Percentiles rank a stretch among this genome's conserved stretches.
phyloP scores from a whole-genome alignment of 768 basidiomycete species.

The Rhodotorula diobovata region DNA sequence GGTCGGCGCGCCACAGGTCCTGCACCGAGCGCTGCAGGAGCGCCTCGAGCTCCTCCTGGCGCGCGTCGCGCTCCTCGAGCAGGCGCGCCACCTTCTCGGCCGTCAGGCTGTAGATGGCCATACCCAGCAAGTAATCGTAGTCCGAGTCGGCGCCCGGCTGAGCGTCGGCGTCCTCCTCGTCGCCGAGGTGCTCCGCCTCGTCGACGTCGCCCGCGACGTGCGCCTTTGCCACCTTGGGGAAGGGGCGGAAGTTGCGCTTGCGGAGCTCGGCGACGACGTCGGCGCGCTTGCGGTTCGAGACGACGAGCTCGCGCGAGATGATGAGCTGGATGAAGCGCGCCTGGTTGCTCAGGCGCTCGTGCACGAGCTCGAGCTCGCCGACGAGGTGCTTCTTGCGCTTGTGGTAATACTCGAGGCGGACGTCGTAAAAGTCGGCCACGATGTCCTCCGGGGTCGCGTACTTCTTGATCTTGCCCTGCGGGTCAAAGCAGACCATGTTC shows the following conservation, averaged over 20 bases:
- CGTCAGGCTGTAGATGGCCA: conserved; percentile 93
- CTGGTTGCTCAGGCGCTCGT: conserved; percentile 86
- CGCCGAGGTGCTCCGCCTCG: conserved; percentile 55
- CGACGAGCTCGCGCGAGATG: conserved; percentile 69
- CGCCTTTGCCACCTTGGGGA: conserved; percentile 71
- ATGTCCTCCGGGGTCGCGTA: conserved; percentile 86
- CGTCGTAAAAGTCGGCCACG: conserved; percentile 84
- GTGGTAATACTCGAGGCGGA: conserved; percentile 84
- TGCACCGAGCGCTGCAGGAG: conserved; percentile 73
- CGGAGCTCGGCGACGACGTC: conserved; percentile 81
- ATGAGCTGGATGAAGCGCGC: conserved; percentile 97
- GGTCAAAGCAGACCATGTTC: conserved; percentile 99
- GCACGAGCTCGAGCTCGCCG: conserved; percentile 68
- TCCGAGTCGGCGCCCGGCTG: conserved; percentile 56
- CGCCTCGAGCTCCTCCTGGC: conserved; percentile 71
- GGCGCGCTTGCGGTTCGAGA: conserved; percentile 81
- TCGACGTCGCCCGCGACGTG: conserved; percentile 65
- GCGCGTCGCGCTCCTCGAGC: conserved; percentile 68
- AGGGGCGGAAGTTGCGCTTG: conserved; percentile 77
- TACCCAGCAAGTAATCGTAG: conserved; percentile 88
- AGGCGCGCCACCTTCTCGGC: conserved; percentile 89
- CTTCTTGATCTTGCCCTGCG: conserved; percentile 90
- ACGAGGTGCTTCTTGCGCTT: conserved; percentile 92
- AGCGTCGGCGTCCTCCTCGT: conserved; percentile 56
- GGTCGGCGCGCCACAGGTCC: conserved; percentile 82